Base-by-base conservation (phyloP, 768 basidiomycete genomes). In the Suillus clintonianus region DNA sequence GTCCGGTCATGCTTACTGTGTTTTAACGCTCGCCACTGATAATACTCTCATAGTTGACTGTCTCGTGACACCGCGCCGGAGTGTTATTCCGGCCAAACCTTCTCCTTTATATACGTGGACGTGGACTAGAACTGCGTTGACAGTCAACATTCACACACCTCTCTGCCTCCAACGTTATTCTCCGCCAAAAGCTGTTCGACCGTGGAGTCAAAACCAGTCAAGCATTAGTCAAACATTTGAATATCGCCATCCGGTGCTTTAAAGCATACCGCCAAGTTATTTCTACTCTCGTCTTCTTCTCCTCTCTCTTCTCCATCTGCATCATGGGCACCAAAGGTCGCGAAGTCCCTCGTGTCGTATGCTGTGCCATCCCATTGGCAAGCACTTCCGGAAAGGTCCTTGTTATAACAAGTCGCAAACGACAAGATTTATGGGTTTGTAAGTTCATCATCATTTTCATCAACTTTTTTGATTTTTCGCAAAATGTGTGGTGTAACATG, bases 291-390 rank as follows among this genome's bases (percentile, higher is more conserved):
- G 7, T 17, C 15, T 62, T 42, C 15, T 8, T 17, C 15, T 62
- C 13, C 32, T 59, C 17, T 47, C 57, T 48, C 19, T 42, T 50
- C 48, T 56, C 64, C 19, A 48, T 48, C 55, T 57, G 6, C 66
- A 67, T 65, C 68, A 83, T 83, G 81, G 78, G 78, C 69, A 85
- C 86, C 68, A 92, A 93, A 82, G 92, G 91, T 71, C 87, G 92
- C 68, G 78, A 89, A 61, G 85, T 85, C 57, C 93, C 93, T 61
- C 90, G 93, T 74, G 84, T 95, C 76, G 93, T 95, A 69, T 95
- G 93, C 78, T 94, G 93, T 74, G 93, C 93, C 58, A 95, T 95
- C 62, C 93, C 93, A 61, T 92, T 95, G 68, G 80, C 86, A 53
- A 84, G 88, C 67, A 79, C 88, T 32, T 86, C 87, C 7, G 87